Base-by-base conservation (phyloP, 2,329 filamentous ascomycete species). In the Bipolaris zeicola region DNA sequence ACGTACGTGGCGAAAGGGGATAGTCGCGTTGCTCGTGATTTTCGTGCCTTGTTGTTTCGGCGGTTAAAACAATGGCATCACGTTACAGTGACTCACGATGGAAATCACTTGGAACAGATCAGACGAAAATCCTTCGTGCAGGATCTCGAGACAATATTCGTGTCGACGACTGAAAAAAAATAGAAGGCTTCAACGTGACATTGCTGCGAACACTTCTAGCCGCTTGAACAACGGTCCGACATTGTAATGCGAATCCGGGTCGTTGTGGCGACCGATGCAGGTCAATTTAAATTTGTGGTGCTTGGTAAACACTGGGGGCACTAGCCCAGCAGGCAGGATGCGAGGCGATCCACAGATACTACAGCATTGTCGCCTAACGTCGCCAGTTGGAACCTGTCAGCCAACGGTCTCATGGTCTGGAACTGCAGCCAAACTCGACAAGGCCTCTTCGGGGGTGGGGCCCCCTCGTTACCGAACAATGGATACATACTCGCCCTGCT, bases 281-380 rank as follows among this genome's bases (percentile, higher is more conserved):
- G 65, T 64, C 66, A 70, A 70, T 61, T 50, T 54, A 57, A 64
- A 61, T 54, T 58, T 18, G 58, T 11, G 52, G 52, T 55, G 45
- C 58, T 55, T 33, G 41, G 26, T 47, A 58, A 61, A 67, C 63
- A 68, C 65, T 62, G 59, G 62, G 59, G 45, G 64, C 7, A 28
- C 64, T 57, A 57, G 58, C 58, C 58, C 62, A 61, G 59, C 57
- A 56, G 60, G 63, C 64, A 57, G 65, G 57, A 65, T 64, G 66
- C 69, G 70, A 70, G 68, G 66, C 66, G 66, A 73, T 67, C 66
- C 67, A 69, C 59, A 62, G 47, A 62, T 60, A 62, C 50, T 61
- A 61, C 60, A 63, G 55, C 52, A 57, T 63, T 58, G 63, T 54
- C 46, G 47, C 60, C 60, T 63, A 62, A 52, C 62, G 57, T 54